Percentiles rank a stretch among this genome's conserved stretches.
Conservation (phyloP, 768 basidiomycete genomes). For the Lyophyllum decastes region DNA sequence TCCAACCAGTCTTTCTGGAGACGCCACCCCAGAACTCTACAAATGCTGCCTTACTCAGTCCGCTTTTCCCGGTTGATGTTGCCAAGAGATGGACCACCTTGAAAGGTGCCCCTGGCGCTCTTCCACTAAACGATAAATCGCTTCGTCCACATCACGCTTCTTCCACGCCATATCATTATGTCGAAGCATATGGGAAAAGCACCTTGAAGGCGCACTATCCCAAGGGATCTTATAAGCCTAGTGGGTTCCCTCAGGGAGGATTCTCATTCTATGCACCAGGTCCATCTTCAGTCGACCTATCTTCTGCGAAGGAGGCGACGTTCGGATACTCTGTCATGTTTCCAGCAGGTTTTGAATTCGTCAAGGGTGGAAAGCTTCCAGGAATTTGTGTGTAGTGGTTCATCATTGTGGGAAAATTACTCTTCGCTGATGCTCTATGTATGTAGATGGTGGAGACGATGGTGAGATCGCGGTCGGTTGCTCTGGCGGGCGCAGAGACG, state of each 20-base stretch:
- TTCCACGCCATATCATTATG: neutral
- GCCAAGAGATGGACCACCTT: neutral
- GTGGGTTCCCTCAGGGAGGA: neutral
- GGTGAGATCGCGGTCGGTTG: conserved; percentile 46
- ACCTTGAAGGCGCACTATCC: conserved; percentile 10
- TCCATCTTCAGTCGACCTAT: conserved; percentile 46
- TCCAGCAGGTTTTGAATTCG: conserved; percentile 58
- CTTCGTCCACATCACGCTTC: neutral
- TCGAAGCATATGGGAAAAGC: neutral
- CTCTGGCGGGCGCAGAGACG: conserved; percentile 52
- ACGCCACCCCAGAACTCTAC: neutral
- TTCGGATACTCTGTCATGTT: conserved; percentile 63
- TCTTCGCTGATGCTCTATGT: neutral
- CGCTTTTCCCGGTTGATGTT: neutral
- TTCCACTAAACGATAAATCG: neutral
- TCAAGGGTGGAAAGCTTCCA: conserved; percentile 69
- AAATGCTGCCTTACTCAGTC: neutral
- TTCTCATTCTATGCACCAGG: conserved; percentile 61
- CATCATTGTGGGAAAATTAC: neutral
- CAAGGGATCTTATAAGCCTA: conserved; percentile 10
- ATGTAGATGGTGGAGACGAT: conserved; percentile 54
- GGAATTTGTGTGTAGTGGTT: conserved; percentile 53
- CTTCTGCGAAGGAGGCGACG: conserved; percentile 63
- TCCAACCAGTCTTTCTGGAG: neutral
- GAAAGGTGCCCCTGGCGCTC: neutral